Evolutionary conservation across 2,329 filamentous ascomycete species (phyloP).

Genomic region (Colletotrichum caudatum): DNA sequence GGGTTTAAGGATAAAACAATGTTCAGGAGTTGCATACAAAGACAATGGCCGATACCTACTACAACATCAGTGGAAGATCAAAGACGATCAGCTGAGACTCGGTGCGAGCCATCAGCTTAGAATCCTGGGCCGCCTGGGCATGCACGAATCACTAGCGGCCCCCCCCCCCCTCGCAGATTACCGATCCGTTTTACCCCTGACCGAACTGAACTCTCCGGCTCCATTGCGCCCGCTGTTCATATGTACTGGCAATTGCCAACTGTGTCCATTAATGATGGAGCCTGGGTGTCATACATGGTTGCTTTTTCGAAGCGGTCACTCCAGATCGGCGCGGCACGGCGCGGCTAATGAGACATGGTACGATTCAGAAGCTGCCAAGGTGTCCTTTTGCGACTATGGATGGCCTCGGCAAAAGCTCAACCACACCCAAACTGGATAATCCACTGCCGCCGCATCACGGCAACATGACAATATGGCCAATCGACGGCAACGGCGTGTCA

Average conservation of each 20-base stretch:
- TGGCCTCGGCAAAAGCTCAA: conserved; percentile 1
- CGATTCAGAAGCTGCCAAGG: conserved; percentile 12
- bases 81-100: no score
- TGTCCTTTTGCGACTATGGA: not conserved
- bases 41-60: no score
- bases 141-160: not conserved
- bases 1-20: not conserved
- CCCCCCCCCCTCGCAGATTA: not conserved
- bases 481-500: conserved; percentile 39
- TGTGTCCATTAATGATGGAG: not conserved
- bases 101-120: no score
- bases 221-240: not conserved
- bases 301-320: conserved; percentile 2
- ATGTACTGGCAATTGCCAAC: not conserved
- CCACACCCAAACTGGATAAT: not conserved
- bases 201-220: not conserved
- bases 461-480: conserved; percentile 40
- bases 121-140: not conserved
- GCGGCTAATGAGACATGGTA: conserved; percentile 30
- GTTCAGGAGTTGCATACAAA: no score
- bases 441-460: not conserved
- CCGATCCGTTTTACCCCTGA: conserved; percentile 3
- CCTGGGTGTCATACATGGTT: not conserved
- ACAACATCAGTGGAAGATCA: no score
- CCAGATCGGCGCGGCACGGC: conserved; percentile 17